Evolutionary conservation across 495 filamentous ascomycete species (phyloP).

Genomic region (Podospora bellae-mahoneyi): DNA sequence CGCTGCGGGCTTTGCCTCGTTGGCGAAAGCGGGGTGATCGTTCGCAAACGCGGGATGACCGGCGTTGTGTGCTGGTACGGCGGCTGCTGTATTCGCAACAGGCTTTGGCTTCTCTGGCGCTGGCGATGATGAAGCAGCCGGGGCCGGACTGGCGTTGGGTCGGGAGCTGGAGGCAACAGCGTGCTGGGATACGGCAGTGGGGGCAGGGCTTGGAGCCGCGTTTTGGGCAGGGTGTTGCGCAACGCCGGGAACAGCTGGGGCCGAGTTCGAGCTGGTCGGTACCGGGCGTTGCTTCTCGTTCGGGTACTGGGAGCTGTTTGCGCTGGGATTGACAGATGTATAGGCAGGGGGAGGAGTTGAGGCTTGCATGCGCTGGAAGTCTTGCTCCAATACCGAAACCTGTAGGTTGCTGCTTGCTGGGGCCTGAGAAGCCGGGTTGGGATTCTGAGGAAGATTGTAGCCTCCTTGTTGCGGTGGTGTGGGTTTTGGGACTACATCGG

Average conservation of each 20-base stretch:
- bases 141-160: slow-evolving; percentile 10
- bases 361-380: slow-evolving; percentile 83
- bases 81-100: slow-evolving; percentile 25
- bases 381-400: slow-evolving; percentile 72
- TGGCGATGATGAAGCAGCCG: slow-evolving; percentile 15
- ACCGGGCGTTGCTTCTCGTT: slow-evolving; percentile 64
- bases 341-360: slow-evolving; percentile 91
- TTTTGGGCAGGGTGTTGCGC: not conserved
- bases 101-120: slow-evolving; percentile 20
- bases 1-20: slow-evolving; percentile 57
- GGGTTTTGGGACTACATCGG: slow-evolving; percentile 49
- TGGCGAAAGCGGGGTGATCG: slow-evolving; percentile 82
- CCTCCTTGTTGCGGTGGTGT: slow-evolving; percentile 26
- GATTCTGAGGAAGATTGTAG: slow-evolving; percentile 34
- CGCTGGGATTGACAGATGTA: slow-evolving; percentile 63
- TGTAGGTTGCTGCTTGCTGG: slow-evolving; percentile 35
- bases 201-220: slow-evolving; percentile 29
- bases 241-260: slow-evolving; percentile 26
- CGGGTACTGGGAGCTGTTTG: slow-evolving; percentile 56
- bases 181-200: slow-evolving; percentile 13
- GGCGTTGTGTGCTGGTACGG: slow-evolving; percentile 20
- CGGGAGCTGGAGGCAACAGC: slow-evolving; percentile 10
- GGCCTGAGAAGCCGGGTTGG: slow-evolving; percentile 26
- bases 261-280: slow-evolving; percentile 38
- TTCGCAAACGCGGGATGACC: slow-evolving; percentile 68